Evolutionary conservation across 1,139 yeast genomes (phyloP).

Genomic region (Suhomyces yuchorum): DNA sequence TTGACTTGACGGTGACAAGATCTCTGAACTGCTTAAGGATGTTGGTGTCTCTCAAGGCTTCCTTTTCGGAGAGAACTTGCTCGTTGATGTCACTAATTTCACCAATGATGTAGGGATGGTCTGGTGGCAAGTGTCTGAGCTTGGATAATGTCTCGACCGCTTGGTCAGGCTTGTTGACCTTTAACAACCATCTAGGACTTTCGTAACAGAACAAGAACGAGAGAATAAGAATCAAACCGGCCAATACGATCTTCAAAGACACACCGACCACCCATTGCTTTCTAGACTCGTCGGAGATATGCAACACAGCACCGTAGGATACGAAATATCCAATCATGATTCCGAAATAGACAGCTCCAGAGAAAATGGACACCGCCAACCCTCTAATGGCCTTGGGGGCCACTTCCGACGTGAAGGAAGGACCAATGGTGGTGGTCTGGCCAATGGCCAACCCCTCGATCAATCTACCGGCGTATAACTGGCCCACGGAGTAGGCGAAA

Average conservation of each 20-base stretch:
- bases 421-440: conserved; percentile 59
- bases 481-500: conserved; percentile 47
- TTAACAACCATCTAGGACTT: conserved; percentile 51
- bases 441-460: conserved; percentile 60
- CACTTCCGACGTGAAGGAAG: conserved; percentile 54
- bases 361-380: conserved; percentile 49
- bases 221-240: conserved; percentile 42
- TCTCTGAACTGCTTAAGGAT: conserved; percentile 32
- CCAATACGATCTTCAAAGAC: conserved; percentile 38
- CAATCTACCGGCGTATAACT: conserved; percentile 55
- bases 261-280: conserved; percentile 37
- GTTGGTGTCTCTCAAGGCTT: conserved; percentile 34
- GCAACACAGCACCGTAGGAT: conserved; percentile 44
- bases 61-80: conserved; percentile 42
- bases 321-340: conserved; percentile 55
- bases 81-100: conserved; percentile 55
- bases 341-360: conserved; percentile 60
- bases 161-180: conserved; percentile 35
- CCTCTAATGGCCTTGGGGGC: conserved; percentile 59
- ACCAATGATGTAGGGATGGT: conserved; percentile 53
- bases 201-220: conserved; percentile 43
- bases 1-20: conserved; percentile 36
- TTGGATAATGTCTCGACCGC: conserved; percentile 43
- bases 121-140: conserved; percentile 51
- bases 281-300: conserved; percentile 30